These are phyloP conservation scores for Lactarius sanguifluus DNA, from an alignment of 768 basidiomycete species.

Conservation along the genomic window DNA sequence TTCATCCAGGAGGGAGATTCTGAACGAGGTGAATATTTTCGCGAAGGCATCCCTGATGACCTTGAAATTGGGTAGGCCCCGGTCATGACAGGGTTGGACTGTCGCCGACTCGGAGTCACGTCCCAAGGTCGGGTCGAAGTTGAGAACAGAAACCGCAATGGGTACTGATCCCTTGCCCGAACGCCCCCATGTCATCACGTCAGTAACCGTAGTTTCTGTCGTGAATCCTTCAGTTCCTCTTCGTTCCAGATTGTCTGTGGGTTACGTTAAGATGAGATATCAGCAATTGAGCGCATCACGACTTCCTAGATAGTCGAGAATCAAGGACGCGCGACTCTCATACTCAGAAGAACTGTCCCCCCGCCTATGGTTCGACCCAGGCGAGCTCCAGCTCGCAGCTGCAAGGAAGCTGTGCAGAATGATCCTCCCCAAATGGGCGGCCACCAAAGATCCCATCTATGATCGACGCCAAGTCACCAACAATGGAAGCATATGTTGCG, in stretches of 20 bases:
- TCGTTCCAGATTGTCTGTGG: slow-evolving; percentile 25
- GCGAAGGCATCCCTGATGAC: slow-evolving; percentile 17
- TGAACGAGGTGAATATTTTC: slow-evolving; percentile 5
- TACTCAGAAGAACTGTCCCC: not conserved
- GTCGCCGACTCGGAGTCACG: slow-evolving; percentile 21
- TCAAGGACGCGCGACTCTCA: slow-evolving; percentile 10
- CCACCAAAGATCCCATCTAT: slow-evolving; percentile 24
- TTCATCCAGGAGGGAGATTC: not conserved
- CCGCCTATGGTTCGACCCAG: slow-evolving; percentile 17
- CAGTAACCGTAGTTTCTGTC: slow-evolving; percentile 22
- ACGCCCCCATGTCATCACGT: slow-evolving; percentile 12
- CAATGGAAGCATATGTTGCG: not conserved
- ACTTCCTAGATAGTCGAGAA: slow-evolving; percentile 25
- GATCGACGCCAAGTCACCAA: not conserved
- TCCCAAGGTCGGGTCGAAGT: slow-evolving; percentile 23
- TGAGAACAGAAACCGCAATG: slow-evolving; percentile 10
- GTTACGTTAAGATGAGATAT: not conserved
- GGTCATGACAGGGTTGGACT: slow-evolving; percentile 25
- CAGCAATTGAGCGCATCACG: not conserved
- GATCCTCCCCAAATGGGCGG: slow-evolving; percentile 21
- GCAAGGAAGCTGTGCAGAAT: slow-evolving; percentile 22
- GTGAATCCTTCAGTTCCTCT: slow-evolving; percentile 20
- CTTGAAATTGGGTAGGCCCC: slow-evolving; percentile 19
- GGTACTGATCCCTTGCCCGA: slow-evolving; percentile 18
- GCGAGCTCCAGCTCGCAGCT: slow-evolving; percentile 17